A percentile compares a stretch with the other conserved stretches of the same genome.
Conservation (phyloP, 148 eudicot genomes). For the Pharnaceum exiguum region DNA sequence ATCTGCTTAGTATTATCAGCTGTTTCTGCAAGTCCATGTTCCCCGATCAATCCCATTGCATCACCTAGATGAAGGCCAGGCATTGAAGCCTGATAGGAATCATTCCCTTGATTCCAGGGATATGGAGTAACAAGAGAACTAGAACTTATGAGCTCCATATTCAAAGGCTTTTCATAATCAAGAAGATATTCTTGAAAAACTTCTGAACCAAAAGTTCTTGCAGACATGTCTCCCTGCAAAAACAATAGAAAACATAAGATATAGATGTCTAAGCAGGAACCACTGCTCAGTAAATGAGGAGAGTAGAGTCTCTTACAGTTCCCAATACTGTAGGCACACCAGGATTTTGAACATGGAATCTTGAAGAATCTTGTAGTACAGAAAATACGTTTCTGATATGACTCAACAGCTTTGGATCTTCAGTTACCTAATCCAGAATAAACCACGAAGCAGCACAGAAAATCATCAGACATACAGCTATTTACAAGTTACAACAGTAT, state of each 20-base stretch:
- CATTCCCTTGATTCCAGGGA: conserved; percentile 25
- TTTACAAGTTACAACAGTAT: not conserved
- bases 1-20: conserved; percentile 22
- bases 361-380: conserved; percentile 35
- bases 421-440: conserved; percentile 35
- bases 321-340: conserved; percentile 31
- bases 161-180: conserved; percentile 23
- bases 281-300: not conserved
- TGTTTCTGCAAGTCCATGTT: conserved; percentile 24
- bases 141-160: conserved; percentile 17
- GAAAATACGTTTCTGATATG: conserved; percentile 51
- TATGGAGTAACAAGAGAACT: conserved; percentile 20
- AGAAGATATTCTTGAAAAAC: conserved; percentile 22
- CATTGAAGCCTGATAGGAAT: conserved; percentile 14
- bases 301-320: conserved; percentile 35
- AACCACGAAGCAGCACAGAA: not conserved
- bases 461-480: too few species aligned
- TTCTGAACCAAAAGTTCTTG: conserved; percentile 29
- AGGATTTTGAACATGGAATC: conserved; percentile 19
- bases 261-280: conserved; percentile 16
- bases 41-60: conserved; percentile 15
- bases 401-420: conserved; percentile 56
- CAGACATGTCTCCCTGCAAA: conserved; percentile 47
- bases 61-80: conserved; percentile 24
- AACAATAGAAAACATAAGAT: conserved; percentile 6